Conservation (phyloP, 2,329 filamentous ascomycete genomes). For the Fusarium verrucosum region DNA sequence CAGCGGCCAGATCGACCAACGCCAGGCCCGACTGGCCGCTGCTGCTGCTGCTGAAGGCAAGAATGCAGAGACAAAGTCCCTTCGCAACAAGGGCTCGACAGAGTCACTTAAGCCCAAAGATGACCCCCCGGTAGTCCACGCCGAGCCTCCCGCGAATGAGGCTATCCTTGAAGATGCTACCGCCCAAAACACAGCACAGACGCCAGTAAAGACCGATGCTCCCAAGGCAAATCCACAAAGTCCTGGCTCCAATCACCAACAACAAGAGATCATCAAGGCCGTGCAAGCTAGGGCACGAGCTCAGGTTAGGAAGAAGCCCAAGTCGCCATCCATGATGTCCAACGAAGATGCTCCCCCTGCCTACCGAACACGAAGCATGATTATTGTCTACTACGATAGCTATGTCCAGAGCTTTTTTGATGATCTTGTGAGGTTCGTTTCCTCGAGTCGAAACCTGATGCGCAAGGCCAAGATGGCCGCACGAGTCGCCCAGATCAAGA, state of each 20-base stretch:
- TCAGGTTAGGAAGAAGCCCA: constrained; percentile 60
- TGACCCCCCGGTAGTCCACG: constrained; percentile 43
- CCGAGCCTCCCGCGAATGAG: constrained; percentile 25
- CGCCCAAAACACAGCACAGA: constrained; percentile 9
- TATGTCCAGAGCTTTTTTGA: constrained; percentile 87
- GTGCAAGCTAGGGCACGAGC: constrained; percentile 55
- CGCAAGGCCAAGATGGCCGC: constrained; percentile 88
- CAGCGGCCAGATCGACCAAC: constrained; percentile 67
- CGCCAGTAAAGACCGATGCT: constrained; percentile 44
- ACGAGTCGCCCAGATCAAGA: constrained; percentile 73
- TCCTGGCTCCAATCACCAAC: constrained; percentile 48
- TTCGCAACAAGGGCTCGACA: constrained; percentile 63
- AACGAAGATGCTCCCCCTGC: constrained; percentile 60
- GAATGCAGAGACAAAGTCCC: constrained; percentile 51
- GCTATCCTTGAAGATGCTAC: constrained; percentile 35
- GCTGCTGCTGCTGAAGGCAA: constrained; percentile 48
- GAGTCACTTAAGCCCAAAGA: constrained; percentile 63
- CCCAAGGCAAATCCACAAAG: constrained; percentile 34
- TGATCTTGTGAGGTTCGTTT: constrained; percentile 81
- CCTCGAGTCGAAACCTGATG: constrained; percentile 81
- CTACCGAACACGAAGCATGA: constrained; percentile 77
- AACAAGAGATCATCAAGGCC: constrained; percentile 56
- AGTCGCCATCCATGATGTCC: constrained; percentile 63
- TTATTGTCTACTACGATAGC: constrained; percentile 92
- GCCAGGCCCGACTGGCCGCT: constrained; percentile 68